A percentile compares a stretch with the other conserved stretches of the same genome.
phyloP scores from a whole-genome alignment of 208 protist species.

The Leishmania mexicana region DNA sequence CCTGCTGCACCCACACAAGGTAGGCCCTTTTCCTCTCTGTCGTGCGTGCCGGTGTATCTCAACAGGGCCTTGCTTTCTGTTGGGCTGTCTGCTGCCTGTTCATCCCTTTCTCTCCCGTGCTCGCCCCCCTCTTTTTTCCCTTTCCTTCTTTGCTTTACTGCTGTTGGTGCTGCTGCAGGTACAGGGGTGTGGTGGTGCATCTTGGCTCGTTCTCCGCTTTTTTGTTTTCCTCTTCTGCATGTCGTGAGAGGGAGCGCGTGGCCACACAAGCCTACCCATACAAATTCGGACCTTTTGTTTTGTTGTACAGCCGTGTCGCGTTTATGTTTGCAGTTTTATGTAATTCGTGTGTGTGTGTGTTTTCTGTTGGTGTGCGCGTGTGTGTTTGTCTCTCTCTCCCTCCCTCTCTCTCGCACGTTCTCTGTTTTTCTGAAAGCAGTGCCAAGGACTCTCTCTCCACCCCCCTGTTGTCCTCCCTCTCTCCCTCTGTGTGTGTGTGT shows the following conservation, averaged over 20 bases:
- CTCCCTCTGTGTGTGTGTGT: neutral
- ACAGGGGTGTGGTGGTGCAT: neutral
- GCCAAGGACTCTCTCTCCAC: neutral
- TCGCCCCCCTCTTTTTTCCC: neutral
- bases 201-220: neutral
- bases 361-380: too few relatives aligned
- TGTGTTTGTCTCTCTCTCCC: too few relatives aligned
- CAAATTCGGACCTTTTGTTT: neutral
- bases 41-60: neutral
- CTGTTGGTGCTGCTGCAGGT: neutral
- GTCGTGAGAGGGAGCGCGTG: neutral
- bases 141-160: neutral
- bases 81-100: neutral
- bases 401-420: neutral
- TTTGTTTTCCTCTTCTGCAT: neutral
- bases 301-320: neutral
- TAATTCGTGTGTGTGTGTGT: neutral
- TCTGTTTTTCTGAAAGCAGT: slow-evolving; percentile 16
- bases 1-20: neutral
- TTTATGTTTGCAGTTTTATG: neutral
- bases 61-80: neutral
- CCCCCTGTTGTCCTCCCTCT: neutral
- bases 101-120: neutral
- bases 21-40: neutral
- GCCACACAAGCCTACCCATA: neutral